phyloP scores from a whole-genome alignment of 1,139 yeast species.

The Magnusiomyces fungicola region DNA sequence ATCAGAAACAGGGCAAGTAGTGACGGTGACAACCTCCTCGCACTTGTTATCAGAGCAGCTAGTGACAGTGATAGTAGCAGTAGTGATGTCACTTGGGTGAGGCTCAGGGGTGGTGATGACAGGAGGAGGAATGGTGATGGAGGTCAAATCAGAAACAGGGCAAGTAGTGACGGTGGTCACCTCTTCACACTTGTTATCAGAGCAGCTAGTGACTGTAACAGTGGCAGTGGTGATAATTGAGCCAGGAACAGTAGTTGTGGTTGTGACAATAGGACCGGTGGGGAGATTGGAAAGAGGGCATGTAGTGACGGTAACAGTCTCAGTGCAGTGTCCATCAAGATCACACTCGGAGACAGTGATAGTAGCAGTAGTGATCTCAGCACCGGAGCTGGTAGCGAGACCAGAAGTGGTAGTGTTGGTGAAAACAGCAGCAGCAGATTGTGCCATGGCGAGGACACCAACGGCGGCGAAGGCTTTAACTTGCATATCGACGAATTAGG shows the following conservation, averaged over 20 bases:
- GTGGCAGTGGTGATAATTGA: slow-evolving; percentile 5
- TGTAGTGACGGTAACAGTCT: not conserved
- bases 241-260: not conserved
- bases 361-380: not conserved
- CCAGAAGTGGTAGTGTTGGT: not conserved
- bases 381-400: slow-evolving; percentile 5
- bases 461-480: slow-evolving; percentile 3
- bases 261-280: not conserved
- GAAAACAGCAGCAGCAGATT: slow-evolving; percentile 1
- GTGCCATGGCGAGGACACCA: slow-evolving; percentile 7
- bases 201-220: slow-evolving; percentile 13
- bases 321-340: not conserved
- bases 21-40: slow-evolving; percentile 6
- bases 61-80: not conserved
- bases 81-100: not conserved
- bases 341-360: not conserved
- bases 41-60: not conserved
- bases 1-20: slow-evolving; percentile 11
- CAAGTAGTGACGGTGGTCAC: slow-evolving; percentile 11
- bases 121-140: not conserved
- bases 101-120: not conserved
- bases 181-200: slow-evolving; percentile 6
- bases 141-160: slow-evolving; percentile 6
- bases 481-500: slow-evolving; percentile 2
- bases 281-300: not conserved